Conservation (phyloP, 78 protist genomes). For the Dictyostelium capitatum region DNA sequence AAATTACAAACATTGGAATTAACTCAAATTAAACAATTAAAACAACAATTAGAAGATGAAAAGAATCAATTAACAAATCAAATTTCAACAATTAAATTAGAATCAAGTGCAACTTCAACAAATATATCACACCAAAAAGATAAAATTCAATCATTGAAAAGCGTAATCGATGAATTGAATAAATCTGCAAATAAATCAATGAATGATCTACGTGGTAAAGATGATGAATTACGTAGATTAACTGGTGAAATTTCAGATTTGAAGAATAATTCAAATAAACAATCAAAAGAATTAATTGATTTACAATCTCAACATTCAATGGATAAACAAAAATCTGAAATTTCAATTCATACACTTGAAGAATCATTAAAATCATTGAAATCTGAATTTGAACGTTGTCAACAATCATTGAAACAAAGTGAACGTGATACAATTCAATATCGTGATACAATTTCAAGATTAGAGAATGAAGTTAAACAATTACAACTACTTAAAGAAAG, state of each 20-base stretch:
- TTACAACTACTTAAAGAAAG: constrained; percentile 51
- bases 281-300: constrained; percentile 48
- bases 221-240: background rate
- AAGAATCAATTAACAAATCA: constrained; percentile 20
- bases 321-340: constrained; percentile 43
- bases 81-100: background rate
- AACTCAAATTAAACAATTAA: background rate
- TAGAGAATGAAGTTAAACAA: constrained; percentile 59
- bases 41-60: constrained; percentile 49
- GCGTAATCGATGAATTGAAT: background rate
- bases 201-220: background rate
- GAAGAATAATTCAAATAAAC: background rate
- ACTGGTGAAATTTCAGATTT: constrained; percentile 17
- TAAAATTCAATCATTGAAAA: constrained; percentile 11
- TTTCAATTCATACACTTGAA: background rate
- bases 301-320: constrained; percentile 1
- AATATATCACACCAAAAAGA: constrained; percentile 31
- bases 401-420: constrained; percentile 16
- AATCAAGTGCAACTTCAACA: background rate
- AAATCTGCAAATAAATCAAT: background rate
- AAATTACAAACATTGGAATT: background rate
- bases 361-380: background rate
- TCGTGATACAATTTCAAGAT: background rate
- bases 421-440: constrained; percentile 15
- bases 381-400: background rate